A percentile compares a stretch with the other conserved stretches of the same genome.
These are phyloP conservation scores for Umbellularia californica DNA, from an alignment of 164 flowering plant species.

Conservation along the genomic window DNA sequence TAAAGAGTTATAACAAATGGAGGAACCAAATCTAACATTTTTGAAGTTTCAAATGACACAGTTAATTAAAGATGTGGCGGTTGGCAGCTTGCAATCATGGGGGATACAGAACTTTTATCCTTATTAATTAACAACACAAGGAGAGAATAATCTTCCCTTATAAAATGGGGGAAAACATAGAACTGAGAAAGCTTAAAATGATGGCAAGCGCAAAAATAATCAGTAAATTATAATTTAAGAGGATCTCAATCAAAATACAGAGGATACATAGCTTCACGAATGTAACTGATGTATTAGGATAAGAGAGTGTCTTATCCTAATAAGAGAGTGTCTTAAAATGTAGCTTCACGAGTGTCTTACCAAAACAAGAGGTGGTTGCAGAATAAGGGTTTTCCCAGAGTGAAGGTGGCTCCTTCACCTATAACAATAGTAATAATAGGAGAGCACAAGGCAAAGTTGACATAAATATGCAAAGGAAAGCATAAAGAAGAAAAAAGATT, in stretches of 20 bases:
- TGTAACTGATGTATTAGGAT: too few species aligned
- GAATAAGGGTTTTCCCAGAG: conserved; percentile 96
- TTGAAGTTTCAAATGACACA: neutral
- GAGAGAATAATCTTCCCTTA: neutral
- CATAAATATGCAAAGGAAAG: neutral
- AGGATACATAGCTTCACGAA: too few species aligned
- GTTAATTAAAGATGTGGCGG: neutral
- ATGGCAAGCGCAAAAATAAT: neutral
- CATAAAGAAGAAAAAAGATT: neutral
- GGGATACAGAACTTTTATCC: neutral
- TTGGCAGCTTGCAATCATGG: neutral
- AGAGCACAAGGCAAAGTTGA: neutral
- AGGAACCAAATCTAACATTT: neutral
- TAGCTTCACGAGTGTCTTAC: too few species aligned
- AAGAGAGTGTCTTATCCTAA: neutral
- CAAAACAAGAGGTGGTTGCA: conserved; percentile 63
- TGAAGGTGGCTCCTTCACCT: conserved; percentile 91
- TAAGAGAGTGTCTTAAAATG: too few species aligned
- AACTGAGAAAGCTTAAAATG: neutral
- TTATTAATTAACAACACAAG: neutral
- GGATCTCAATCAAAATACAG: too few species aligned
- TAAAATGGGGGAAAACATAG: neutral
- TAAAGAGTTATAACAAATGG: neutral
- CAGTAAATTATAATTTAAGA: too few species aligned
- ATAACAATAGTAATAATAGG: neutral